Conservation (phyloP, 1,284 basidiomycete genomes). For the Vanrija sp. region DNA sequence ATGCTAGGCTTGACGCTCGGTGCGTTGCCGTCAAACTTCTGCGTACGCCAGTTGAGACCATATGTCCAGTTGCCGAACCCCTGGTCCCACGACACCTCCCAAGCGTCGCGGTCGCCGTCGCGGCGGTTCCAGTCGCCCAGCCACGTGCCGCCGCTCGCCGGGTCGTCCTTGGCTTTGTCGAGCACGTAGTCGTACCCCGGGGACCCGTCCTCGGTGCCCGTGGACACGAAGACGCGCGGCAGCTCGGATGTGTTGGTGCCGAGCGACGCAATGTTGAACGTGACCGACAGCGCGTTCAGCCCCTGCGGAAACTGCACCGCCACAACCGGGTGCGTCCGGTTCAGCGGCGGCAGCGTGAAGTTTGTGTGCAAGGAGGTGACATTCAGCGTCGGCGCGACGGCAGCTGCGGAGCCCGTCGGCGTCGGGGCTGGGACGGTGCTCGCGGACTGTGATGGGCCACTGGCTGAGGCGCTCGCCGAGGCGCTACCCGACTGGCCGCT, state of each 20-base stretch:
- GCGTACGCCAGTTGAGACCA: neutral
- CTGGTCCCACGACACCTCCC: conserved; percentile 53
- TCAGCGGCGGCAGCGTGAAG: neutral
- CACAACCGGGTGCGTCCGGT: conserved; percentile 1
- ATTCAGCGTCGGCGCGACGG: neutral
- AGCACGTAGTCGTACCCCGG: neutral
- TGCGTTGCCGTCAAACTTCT: no score
- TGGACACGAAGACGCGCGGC: conserved; percentile 32
- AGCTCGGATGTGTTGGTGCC: conserved; percentile 25
- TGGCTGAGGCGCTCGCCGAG: no score
- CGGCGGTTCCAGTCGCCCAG: conserved; percentile 52
- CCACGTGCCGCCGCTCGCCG: conserved; percentile 56
- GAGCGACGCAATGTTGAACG: conserved; percentile 14
- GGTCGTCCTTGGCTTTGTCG: neutral
- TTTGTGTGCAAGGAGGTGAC: neutral
- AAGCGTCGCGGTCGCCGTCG: conserved; percentile 50
- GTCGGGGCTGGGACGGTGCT: neutral
- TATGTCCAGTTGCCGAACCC: conserved; percentile 61
- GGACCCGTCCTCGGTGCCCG: conserved; percentile 29
- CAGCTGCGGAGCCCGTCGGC: neutral
- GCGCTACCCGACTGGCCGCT: no score
- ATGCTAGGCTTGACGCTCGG: conserved; percentile 1
- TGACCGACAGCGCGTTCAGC: neutral
- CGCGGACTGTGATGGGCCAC: no score
- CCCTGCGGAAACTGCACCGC: neutral